Conservation (phyloP, 805 yeast genomes). For the Candida suzukii region DNA sequence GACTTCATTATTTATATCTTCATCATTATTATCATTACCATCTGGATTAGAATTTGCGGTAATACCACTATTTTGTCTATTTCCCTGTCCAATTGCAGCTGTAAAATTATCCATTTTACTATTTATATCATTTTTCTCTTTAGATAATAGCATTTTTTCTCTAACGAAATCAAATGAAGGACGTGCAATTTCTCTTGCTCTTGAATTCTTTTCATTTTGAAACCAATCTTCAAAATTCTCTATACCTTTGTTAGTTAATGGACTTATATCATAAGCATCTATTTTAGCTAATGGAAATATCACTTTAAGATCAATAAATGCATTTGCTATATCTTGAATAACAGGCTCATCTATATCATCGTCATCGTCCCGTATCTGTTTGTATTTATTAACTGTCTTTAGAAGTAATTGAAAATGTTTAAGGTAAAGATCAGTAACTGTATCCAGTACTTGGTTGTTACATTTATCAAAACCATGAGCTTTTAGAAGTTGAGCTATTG, state of each 20-base stretch:
- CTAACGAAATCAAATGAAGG: conserved; percentile 21
- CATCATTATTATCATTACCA: background rate
- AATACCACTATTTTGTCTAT: no score
- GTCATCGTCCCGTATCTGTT: conserved; percentile 31
- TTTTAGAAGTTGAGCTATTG: conserved; percentile 51
- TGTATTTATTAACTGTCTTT: conserved; percentile 39
- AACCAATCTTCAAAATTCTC: conserved; percentile 52
- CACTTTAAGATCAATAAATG: conserved; percentile 56
- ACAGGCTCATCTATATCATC: conserved; percentile 28
- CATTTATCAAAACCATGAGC: conserved; percentile 82
- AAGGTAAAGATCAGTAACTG: conserved; percentile 69
- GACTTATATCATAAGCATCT: conserved; percentile 47
- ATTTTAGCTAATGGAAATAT: conserved; percentile 50
- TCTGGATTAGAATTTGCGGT: background rate
- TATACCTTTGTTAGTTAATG: conserved; percentile 39
- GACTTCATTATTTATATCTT: conserved; percentile 1
- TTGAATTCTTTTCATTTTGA: conserved; percentile 34
- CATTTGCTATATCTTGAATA: conserved; percentile 65
- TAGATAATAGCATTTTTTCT: conserved; percentile 11
- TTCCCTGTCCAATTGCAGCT: conserved; percentile 16
- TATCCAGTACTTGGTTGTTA: conserved; percentile 62
- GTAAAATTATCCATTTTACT: conserved; percentile 25
- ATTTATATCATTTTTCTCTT: conserved; percentile 16
- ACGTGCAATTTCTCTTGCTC: conserved; percentile 32
- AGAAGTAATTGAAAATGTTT: conserved; percentile 53